phyloP scores from a whole-genome alignment of 2,329 filamentous ascomycete genomes.

The Teratosphaeria zuluensis region DNA sequence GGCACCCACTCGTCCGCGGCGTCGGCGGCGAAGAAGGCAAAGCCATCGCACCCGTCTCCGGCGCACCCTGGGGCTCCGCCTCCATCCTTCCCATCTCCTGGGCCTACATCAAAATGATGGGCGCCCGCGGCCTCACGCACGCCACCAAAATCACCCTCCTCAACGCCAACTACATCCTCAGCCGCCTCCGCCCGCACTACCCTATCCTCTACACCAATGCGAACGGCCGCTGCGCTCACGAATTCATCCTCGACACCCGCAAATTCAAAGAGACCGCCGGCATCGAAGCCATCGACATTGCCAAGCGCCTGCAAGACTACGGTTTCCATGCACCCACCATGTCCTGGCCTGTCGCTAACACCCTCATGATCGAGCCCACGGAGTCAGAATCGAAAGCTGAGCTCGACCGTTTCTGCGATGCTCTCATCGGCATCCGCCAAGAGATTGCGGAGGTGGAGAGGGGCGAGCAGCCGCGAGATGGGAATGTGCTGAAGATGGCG shows the following conservation, averaged over 20 bases:
- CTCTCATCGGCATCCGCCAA: constrained; percentile 71
- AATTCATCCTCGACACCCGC: constrained; percentile 89
- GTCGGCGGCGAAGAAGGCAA: constrained; percentile 38
- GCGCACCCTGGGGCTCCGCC: constrained; percentile 77
- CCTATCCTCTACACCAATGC: constrained; percentile 88
- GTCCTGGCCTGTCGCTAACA: constrained; percentile 92
- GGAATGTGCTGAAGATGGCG: constrained; percentile 80
- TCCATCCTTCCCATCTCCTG: constrained; percentile 90
- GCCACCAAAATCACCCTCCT: constrained; percentile 89
- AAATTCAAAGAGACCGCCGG: constrained; percentile 74
- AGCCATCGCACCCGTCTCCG: constrained; percentile 63
- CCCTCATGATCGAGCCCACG: constrained; percentile 95
- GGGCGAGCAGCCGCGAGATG: constrained; percentile 61
- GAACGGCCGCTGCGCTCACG: constrained; percentile 82
- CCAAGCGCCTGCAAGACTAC: constrained; percentile 93
- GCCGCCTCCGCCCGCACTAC: constrained; percentile 76
- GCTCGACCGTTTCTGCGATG: constrained; percentile 86
- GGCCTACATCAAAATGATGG: constrained; percentile 95
- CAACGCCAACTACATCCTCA: constrained; percentile 94
- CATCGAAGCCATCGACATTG: constrained; percentile 86
- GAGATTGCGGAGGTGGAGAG: constrained; percentile 81
- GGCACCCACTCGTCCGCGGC: constrained; percentile 52
- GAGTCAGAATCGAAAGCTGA: constrained; percentile 88
- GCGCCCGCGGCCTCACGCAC: constrained; percentile 67
- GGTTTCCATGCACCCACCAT: constrained; percentile 97